These are phyloP conservation scores for Ormosia semicastrata DNA, from an alignment of 306 rosid genomes.

Conservation along the genomic window DNA sequence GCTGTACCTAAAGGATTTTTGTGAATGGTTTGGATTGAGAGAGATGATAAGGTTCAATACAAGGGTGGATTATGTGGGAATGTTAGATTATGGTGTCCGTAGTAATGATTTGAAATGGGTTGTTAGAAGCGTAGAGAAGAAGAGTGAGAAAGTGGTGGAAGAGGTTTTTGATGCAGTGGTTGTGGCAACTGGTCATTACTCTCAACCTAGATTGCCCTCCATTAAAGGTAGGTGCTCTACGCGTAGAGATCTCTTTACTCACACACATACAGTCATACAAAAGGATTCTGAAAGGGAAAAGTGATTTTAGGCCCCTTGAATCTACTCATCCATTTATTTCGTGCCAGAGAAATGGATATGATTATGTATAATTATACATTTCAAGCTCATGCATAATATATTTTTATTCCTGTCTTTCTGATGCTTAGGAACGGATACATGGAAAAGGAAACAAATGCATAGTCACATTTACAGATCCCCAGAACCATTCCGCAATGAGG, in stretches of 20 bases:
- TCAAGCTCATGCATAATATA: not conserved
- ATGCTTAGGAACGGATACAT: slow-evolving; percentile 70
- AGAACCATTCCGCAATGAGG: slow-evolving; percentile 77
- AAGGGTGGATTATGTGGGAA: slow-evolving; percentile 73
- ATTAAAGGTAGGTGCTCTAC: slow-evolving; percentile 47
- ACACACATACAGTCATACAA: not conserved
- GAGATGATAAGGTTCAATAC: slow-evolving; percentile 79
- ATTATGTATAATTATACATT: not conserved
- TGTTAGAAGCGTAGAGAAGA: slow-evolving; percentile 57
- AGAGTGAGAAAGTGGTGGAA: slow-evolving; percentile 42
- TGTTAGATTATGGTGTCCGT: slow-evolving; percentile 48
- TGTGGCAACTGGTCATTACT: slow-evolving; percentile 89
- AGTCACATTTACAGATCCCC: slow-evolving; percentile 84
- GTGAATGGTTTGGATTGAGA: slow-evolving; percentile 66
- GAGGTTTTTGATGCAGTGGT: slow-evolving; percentile 91
- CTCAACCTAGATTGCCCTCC: slow-evolving; percentile 79
- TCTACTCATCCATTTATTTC: not conserved
- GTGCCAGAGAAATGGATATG: not conserved
- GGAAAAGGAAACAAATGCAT: slow-evolving; percentile 89
- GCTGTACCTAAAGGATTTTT: slow-evolving; percentile 67
- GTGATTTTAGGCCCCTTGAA: slow-evolving; percentile 9
- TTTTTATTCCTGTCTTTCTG: not conserved
- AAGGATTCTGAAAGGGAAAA: not conserved
- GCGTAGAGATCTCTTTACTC: not conserved
- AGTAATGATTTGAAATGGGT: slow-evolving; percentile 69